phyloP scores from a whole-genome alignment of 2,329 filamentous ascomycete genomes.

The Sporothrix phasma region DNA sequence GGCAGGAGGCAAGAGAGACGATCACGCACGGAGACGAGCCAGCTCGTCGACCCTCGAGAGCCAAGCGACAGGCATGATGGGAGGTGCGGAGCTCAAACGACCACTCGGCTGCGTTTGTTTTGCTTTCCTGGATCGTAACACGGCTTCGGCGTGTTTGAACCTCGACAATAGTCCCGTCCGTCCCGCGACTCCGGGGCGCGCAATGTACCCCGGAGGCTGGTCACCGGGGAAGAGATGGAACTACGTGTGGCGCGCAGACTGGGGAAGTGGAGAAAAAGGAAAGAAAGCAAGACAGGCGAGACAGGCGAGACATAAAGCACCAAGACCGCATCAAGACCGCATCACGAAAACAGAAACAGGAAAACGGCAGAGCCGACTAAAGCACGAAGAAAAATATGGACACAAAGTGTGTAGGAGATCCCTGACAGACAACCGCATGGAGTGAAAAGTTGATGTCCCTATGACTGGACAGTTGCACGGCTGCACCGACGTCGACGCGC shows the following conservation, averaged over 20 bases:
- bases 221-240: neutral
- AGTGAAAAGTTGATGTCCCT: no score
- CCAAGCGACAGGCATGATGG: no score
- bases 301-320: neutral
- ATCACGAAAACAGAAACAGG: neutral
- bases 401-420: neutral
- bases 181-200: neutral
- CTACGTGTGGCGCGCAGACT: neutral
- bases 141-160: no score
- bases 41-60: no score
- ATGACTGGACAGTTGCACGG: no score
- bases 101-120: no score
- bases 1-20: no score
- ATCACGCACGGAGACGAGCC: no score
- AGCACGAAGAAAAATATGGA: neutral
- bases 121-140: neutral
- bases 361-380: no score
- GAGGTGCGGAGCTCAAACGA: no score
- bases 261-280: neutral
- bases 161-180: no score
- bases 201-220: neutral
- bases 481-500: neutral
- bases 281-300: neutral
- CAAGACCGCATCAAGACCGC: no score
- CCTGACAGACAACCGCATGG: neutral